Base-by-base conservation (phyloP, 2,329 filamentous ascomycete species). In the Colletotrichum siamense region DNA sequence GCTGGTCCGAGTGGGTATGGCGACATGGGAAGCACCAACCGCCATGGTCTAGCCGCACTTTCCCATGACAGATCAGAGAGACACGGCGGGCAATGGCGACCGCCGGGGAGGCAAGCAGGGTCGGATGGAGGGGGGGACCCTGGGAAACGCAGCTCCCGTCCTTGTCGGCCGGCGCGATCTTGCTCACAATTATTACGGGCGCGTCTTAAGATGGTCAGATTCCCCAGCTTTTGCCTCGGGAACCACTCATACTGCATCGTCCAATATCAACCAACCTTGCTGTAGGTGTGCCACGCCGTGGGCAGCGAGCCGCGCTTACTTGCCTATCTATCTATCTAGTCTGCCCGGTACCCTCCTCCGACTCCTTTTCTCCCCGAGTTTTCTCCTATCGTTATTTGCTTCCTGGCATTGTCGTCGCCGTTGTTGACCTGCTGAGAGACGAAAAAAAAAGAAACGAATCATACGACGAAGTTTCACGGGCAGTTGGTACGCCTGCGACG, bases 161-260 rank as follows among this genome's bases (percentile, higher is more conserved):
- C 63, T 52, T 13, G 44, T 52, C 44, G 44, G 44, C 44, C 44
- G 15, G 44, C 66, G 28, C 30, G 36, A 63, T 75, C 26, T 39
- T 52, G 44, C 44, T 52, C n/a, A 52, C n/a, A 49, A 34, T 16
- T 68, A 36, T 55, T 71, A 28, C 72, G 57, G 32, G 15, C 68
- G 68, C 52, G 61, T 61, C 65, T 68, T 65, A 24, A 62, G 57
- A 65, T 76, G 64, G 73, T 69, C 64, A 61, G 36, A 39, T 65
- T 69, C 73, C 57, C 70, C 69, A 76, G 69, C 73, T 69, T 73
- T 57, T 69, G 57, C 64, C 64, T 69, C 64, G 73, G 57, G 57
- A 52, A 68, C n/a, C 44, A 57, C 44, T 52, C 44, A 52, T 52
- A 22, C 44, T 22, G 44, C 44, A 13, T 52, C 44, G 44, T 52